A percentile compares a stretch with the other conserved stretches of the same genome.
These are phyloP conservation scores for Naganishia randhawae DNA, from an alignment of 768 basidiomycete genomes.

Conservation along the genomic window DNA sequence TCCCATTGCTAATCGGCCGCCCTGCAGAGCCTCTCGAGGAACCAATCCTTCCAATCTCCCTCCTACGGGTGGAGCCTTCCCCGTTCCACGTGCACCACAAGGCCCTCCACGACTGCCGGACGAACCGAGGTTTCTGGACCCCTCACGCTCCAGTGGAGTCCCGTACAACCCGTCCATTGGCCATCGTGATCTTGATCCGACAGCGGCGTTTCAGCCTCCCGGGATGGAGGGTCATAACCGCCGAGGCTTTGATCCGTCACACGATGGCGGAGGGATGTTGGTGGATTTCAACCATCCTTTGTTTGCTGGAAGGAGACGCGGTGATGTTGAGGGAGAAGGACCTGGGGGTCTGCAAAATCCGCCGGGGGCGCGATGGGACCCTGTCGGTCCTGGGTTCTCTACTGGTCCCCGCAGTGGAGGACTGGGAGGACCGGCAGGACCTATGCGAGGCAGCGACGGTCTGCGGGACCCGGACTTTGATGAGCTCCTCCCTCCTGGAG, in stretches of 20 bases:
- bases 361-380: slow-evolving; percentile 50
- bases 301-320: slow-evolving; percentile 41
- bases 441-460: slow-evolving; percentile 39
- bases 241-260: slow-evolving; percentile 3
- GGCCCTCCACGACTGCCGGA: slow-evolving; percentile 29
- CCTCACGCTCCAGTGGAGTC: slow-evolving; percentile 7
- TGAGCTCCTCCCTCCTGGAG: slow-evolving; percentile 48
- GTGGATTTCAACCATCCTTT: slow-evolving; percentile 49
- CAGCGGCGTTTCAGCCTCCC: slow-evolving; percentile 34
- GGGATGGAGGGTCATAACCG: slow-evolving; percentile 21
- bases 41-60: slow-evolving; percentile 16
- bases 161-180: slow-evolving; percentile 41
- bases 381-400: slow-evolving; percentile 42
- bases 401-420: slow-evolving; percentile 22
- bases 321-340: slow-evolving; percentile 31
- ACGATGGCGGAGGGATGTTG: slow-evolving; percentile 45
- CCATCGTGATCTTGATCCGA: slow-evolving; percentile 45
- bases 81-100: slow-evolving; percentile 30
- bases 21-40: slow-evolving; percentile 12
- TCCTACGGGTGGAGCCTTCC: slow-evolving; percentile 30
- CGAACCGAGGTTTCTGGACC: slow-evolving; percentile 19
- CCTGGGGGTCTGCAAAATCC: slow-evolving; percentile 48
- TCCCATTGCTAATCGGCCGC: neutral
- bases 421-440: slow-evolving; percentile 39
- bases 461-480: slow-evolving; percentile 40